phyloP scores from a whole-genome alignment of 495 filamentous ascomycete genomes.

The Margaritispora aquatica region DNA sequence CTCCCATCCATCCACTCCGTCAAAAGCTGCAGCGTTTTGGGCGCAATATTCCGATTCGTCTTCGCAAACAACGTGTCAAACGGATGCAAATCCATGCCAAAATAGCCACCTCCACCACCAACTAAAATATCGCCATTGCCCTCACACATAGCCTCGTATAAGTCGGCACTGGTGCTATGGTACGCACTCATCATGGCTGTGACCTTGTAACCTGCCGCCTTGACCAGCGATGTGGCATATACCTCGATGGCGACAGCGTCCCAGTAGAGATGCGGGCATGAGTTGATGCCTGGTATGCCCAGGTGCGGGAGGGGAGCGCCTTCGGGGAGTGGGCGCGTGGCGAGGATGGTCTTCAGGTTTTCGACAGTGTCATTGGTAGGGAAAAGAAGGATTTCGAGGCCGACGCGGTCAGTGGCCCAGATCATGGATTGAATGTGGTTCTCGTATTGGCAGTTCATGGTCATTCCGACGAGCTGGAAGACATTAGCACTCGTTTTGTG shows the following conservation, averaged over 20 bases:
- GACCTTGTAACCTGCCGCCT: conserved; percentile 27
- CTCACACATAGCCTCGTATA: not conserved
- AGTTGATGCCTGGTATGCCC: conserved; percentile 17
- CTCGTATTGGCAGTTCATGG: conserved; percentile 24
- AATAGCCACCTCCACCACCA: not conserved
- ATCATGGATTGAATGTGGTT: conserved; percentile 32
- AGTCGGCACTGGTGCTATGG: not conserved
- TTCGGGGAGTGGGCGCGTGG: not conserved
- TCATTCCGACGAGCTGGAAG: conserved; percentile 28
- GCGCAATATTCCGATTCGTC: not conserved
- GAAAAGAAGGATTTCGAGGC: conserved; percentile 27
- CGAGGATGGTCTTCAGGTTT: not conserved
- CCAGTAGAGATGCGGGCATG: conserved; percentile 15
- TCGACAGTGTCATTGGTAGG: not conserved
- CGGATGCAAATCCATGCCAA: not conserved
- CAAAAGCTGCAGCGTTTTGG: not conserved
- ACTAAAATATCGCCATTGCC: conserved; percentile 4
- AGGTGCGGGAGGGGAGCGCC: not conserved
- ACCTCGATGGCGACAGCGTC: conserved; percentile 25
- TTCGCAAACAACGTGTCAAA: not conserved
- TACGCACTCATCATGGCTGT: conserved; percentile 27
- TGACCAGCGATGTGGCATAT: conserved; percentile 23
- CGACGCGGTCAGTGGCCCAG: conserved; percentile 29
- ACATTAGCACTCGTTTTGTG: not conserved
- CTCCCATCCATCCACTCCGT: not conserved